Percentiles rank a stretch among this genome's conserved stretches.
phyloP scores from a whole-genome alignment of 805 yeast species.

The Ogataea angusta region DNA sequence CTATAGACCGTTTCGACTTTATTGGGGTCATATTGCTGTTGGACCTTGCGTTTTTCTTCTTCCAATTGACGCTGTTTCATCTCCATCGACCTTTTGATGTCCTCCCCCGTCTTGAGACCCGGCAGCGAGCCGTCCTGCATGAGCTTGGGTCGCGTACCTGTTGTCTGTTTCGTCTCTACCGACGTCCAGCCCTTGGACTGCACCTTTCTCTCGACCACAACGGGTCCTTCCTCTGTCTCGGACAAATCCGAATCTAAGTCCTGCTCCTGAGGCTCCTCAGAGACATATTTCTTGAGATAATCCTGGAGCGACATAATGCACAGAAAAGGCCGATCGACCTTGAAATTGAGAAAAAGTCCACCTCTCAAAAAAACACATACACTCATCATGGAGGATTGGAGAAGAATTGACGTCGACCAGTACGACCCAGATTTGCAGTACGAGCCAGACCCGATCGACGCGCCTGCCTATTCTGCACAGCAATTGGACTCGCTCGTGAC shows the following conservation, averaged over 20 bases:
- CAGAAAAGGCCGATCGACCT: conserved; percentile 9
- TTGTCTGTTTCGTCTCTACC: conserved; percentile 21
- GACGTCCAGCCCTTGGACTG: conserved; percentile 23
- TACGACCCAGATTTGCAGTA: conserved; percentile 73
- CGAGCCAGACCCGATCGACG: conserved; percentile 24
- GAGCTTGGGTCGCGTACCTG: conserved; percentile 10
- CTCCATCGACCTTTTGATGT: conserved; percentile 36
- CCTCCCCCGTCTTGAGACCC: conserved; percentile 47
- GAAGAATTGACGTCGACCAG: conserved; percentile 92
- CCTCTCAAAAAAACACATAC: conserved; percentile 4
- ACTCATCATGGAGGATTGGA: conserved; percentile 66
- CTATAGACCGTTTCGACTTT: conserved; percentile 47
- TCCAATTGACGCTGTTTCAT: conserved; percentile 19
- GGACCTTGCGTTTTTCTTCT: conserved; percentile 28
- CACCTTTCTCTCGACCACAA: conserved; percentile 13
- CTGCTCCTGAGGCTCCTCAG: background rate
- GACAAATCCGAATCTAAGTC: conserved; percentile 10
- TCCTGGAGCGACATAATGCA: conserved; percentile 6
- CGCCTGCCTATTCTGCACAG: conserved; percentile 44
- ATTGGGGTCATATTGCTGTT: conserved; percentile 8
- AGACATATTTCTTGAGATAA: conserved; percentile 7
- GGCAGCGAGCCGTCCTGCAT: conserved; percentile 26
- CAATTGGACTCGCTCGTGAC: conserved; percentile 55
- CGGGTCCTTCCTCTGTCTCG: conserved; percentile 23
- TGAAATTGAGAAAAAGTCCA: background rate